A percentile compares a stretch with the other conserved stretches of the same genome.
phyloP scores from a whole-genome alignment of 2,329 filamentous ascomycete species.

The Capronia coronata region DNA sequence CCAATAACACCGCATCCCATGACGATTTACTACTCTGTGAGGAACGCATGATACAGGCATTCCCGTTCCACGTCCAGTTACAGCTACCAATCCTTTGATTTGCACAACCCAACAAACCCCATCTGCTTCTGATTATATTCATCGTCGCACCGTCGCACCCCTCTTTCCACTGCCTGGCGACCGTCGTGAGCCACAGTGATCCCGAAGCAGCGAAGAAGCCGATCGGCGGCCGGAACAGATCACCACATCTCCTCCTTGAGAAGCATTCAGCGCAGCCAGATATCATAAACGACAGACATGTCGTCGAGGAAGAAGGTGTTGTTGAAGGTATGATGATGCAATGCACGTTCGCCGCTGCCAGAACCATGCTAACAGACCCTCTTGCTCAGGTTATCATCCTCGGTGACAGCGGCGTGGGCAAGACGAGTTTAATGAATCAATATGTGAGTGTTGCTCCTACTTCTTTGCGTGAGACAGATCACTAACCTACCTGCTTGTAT shows the following conservation, averaged over 20 bases:
- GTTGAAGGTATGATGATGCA: conserved; percentile 61
- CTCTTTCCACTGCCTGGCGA: not conserved
- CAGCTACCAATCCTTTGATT: not conserved
- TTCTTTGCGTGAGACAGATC: not conserved
- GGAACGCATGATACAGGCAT: not conserved
- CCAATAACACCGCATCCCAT: not conserved
- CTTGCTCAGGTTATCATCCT: conserved; percentile 83
- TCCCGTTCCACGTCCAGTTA: not conserved
- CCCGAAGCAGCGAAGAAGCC: not conserved
- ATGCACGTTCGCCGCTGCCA: conserved; percentile 6
- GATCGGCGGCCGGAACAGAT: not conserved
- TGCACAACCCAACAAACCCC: not conserved
- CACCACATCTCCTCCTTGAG: not conserved
- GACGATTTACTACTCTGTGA: not conserved
- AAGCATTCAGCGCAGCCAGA: not conserved
- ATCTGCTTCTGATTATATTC: not conserved
- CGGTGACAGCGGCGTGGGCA: conserved; percentile 96
- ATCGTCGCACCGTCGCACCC: too few relatives aligned
- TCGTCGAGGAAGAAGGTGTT: conserved; percentile 83
- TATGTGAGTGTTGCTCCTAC: conserved; percentile 63
- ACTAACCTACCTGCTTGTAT: conserved; percentile 1
- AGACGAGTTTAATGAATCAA: conserved; percentile 99
- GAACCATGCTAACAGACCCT: conserved; percentile 10
- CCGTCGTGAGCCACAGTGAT: too few relatives aligned
- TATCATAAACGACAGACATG: conserved; percentile 44